Conservation (phyloP, 176 grass and related monocot species). For the Saccharum officinarum region DNA sequence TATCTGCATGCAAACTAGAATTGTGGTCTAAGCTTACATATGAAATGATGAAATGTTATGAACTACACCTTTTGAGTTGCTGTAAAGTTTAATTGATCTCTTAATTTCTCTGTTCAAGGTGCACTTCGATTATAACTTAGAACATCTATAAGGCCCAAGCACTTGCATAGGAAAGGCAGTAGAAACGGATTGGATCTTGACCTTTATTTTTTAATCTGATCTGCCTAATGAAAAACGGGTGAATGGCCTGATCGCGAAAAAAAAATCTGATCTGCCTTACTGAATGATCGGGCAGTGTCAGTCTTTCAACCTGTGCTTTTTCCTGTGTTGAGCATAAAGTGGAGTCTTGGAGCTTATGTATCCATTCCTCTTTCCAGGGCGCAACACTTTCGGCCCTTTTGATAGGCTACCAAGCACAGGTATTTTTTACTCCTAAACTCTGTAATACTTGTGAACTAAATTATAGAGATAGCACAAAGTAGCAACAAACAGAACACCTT, state of each 20-base stretch:
- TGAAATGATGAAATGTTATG: neutral
- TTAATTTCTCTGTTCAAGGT: slow-evolving; percentile 33
- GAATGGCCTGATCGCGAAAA: too few relatives aligned
- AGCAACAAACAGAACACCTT: neutral
- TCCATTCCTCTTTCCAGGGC: slow-evolving; percentile 53
- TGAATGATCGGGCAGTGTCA: neutral
- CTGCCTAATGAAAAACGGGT: neutral
- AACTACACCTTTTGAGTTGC: neutral
- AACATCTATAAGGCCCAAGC: neutral
- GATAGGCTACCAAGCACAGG: slow-evolving; percentile 82
- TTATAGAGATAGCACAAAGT: neutral
- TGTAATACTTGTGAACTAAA: neutral
- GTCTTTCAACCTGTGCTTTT: neutral
- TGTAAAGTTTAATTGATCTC: neutral
- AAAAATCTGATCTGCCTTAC: neutral
- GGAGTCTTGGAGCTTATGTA: neutral
- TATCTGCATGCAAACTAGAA: slow-evolving; percentile 17
- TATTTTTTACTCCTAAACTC: slow-evolving; percentile 8
- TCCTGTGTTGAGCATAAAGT: neutral
- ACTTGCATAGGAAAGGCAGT: neutral
- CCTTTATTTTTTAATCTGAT: neutral
- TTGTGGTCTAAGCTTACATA: neutral
- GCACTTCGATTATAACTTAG: slow-evolving; percentile 32
- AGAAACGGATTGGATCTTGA: neutral
- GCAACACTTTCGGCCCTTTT: slow-evolving; percentile 73